A percentile compares a stretch with the other conserved stretches of the same genome.
These are phyloP conservation scores for Trametes hirsuta DNA, from an alignment of 1,284 basidiomycete genomes.

Conservation along the genomic window DNA sequence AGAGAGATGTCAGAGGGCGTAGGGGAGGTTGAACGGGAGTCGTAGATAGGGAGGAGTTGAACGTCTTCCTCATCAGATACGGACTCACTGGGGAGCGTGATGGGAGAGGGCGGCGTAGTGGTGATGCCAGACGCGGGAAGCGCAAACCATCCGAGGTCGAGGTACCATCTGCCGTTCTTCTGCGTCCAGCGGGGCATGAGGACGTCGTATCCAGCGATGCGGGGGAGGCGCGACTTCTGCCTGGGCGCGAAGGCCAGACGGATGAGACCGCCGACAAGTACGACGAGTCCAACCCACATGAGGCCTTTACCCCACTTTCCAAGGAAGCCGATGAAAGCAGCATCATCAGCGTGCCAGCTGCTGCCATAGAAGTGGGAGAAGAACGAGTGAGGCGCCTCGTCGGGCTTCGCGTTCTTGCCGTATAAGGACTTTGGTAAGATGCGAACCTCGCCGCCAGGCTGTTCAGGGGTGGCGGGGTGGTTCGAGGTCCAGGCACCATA, in stretches of 20 bases:
- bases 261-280: slow-evolving; percentile 72
- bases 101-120: slow-evolving; percentile 52
- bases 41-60: slow-evolving; percentile 66
- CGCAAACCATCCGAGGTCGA: slow-evolving; percentile 66
- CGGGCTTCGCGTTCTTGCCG: slow-evolving; percentile 91
- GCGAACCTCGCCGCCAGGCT: slow-evolving; percentile 73
- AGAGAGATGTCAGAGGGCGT: slow-evolving; percentile 48
- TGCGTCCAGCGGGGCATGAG: slow-evolving; percentile 71
- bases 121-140: slow-evolving; percentile 51
- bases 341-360: slow-evolving; percentile 96
- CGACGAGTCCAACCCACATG: slow-evolving; percentile 79
- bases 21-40: slow-evolving; percentile 57
- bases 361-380: slow-evolving; percentile 97
- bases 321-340: slow-evolving; percentile 90
- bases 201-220: slow-evolving; percentile 75
- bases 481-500: slow-evolving; percentile 82
- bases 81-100: slow-evolving; percentile 38
- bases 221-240: slow-evolving; percentile 57
- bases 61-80: slow-evolving; percentile 56
- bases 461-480: slow-evolving; percentile 59
- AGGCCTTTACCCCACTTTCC: slow-evolving; percentile 84
- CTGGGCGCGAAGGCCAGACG: slow-evolving; percentile 56
- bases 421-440: slow-evolving; percentile 94
- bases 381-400: slow-evolving; percentile 89
- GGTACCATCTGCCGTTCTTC: slow-evolving; percentile 70